Base-by-base conservation (phyloP, 140 eudicot species). In the Cichorium intybus region DNA sequence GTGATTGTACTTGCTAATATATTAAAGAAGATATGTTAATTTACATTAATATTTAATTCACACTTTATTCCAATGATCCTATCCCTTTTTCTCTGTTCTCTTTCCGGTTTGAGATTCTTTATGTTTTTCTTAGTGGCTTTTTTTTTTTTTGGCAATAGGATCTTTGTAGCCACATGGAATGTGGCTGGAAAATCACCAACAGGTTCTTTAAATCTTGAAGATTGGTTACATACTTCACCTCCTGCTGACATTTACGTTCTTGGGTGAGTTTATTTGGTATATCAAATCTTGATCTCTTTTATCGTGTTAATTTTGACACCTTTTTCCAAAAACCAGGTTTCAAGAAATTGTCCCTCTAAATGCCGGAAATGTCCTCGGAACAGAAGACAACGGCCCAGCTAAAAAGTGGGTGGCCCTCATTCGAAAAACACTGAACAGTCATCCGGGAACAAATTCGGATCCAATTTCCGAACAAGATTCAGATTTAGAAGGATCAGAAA, bases 111-210 rank as follows among this genome's bases (percentile, higher is more conserved):
- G 43, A 35, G 51, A 49, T 9, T 4, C 50, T 24, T 37, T 24
- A 37, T 51, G 17, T 52, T 39, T 50, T 60, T 37, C 27, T 51
- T 61, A 37, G 12, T 63, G n/a, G 26, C 15, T 27, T 28, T 54
- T 3, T 20, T 28, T 56, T 53, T 54, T 64, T 26, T 52, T 64
- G 60, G 60, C 54, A 33, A 68, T 17, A 92, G 98, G 79, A 60
- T 92, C 56, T 87, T 92, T 81, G 98, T 83, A 73, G 92, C 92
- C 53, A 92, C 98, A 61, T 92, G 98, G 98, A 92, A 92, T 83
- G 98, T 92, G 53, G 98, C 87, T 54, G 98, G 98, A 66, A 92
- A 92, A 77, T 83, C 95, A 35, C 98, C 98, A 26, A 83, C 92
- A 53, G 76, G 70, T 73, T 57, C 76, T 71, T 83, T 92, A 70